phyloP scores from a whole-genome alignment of 371 early-diverging fungal genomes.

The Fennellomyces sp. region DNA sequence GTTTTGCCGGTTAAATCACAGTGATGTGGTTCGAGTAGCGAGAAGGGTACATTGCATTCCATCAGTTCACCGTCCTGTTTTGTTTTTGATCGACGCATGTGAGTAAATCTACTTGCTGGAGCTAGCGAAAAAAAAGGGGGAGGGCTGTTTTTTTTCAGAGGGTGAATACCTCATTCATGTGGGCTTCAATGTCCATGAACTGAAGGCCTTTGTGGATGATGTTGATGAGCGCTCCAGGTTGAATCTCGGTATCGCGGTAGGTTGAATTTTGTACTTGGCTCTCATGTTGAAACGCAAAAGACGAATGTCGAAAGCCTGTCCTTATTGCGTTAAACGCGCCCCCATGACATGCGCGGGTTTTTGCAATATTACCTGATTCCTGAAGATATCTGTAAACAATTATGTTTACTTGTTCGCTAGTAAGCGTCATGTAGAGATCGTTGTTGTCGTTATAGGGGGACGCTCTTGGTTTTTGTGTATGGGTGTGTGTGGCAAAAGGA shows the following conservation, averaged over 20 bases:
- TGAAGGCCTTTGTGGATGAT: constrained; percentile 93
- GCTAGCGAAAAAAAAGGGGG: neutral
- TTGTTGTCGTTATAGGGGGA: neutral
- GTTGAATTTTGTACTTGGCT: constrained; percentile 77
- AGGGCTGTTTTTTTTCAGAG: neutral
- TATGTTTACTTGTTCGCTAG: constrained; percentile 94
- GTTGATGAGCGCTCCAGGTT: constrained; percentile 86
- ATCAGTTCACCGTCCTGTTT: constrained; percentile 77
- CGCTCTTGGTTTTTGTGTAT: neutral
- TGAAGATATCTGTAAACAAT: constrained; percentile 90
- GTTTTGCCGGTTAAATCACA: constrained; percentile 54
- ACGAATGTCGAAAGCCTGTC: constrained; percentile 87
- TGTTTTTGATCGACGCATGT: neutral
- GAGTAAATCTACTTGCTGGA: neutral
- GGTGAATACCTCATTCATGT: constrained; percentile 69
- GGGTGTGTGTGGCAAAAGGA: neutral
- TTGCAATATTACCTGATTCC: constrained; percentile 75
- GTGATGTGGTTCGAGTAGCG: constrained; percentile 72
- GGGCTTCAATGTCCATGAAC: constrained; percentile 88
- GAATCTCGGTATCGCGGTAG: constrained; percentile 67
- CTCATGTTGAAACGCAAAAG: constrained; percentile 91
- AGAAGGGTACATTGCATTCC: constrained; percentile 77
- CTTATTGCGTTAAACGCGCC: neutral
- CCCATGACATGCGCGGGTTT: neutral
- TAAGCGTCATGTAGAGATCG: constrained; percentile 62